A percentile compares a stretch with the other conserved stretches of the same genome.
Evolutionary conservation across 2,329 filamentous ascomycete species (phyloP).

Genomic region (Monilinia fructicola): DNA sequence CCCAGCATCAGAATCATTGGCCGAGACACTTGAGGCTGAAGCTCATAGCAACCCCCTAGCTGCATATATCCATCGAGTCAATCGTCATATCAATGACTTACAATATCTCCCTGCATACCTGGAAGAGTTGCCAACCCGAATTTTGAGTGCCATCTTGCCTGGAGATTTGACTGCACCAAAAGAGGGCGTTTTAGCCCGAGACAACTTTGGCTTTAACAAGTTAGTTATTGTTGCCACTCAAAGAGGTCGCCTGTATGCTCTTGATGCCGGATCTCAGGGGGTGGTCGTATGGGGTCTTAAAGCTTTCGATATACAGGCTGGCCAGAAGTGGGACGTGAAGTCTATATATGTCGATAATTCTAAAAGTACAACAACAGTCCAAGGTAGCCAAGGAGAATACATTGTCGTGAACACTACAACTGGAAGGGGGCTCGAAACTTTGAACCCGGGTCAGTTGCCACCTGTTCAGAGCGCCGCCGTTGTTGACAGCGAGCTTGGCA

Average conservation of each 20-base stretch:
- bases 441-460: slow-evolving; percentile 44
- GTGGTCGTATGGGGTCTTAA: slow-evolving; percentile 73
- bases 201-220: slow-evolving; percentile 88
- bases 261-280: slow-evolving; percentile 75
- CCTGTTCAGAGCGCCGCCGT: slow-evolving; percentile 50
- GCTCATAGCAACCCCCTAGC: slow-evolving; percentile 74
- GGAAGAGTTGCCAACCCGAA: slow-evolving; percentile 63
- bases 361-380: slow-evolving; percentile 46
- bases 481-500: slow-evolving; percentile 53
- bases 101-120: slow-evolving; percentile 74
- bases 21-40: slow-evolving; percentile 80
- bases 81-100: slow-evolving; percentile 77
- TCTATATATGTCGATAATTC: slow-evolving; percentile 63
- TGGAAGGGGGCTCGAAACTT: slow-evolving; percentile 51
- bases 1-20: slow-evolving; percentile 70
- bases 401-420: slow-evolving; percentile 55
- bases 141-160: slow-evolving; percentile 59
- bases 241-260: slow-evolving; percentile 74
- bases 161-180: slow-evolving; percentile 52
- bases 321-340: slow-evolving; percentile 63
- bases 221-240: slow-evolving; percentile 76
- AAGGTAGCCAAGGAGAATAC: slow-evolving; percentile 55
- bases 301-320: slow-evolving; percentile 56
- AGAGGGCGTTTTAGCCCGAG: slow-evolving; percentile 55
- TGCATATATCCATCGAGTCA: slow-evolving; percentile 87